A percentile compares a stretch with the other conserved stretches of the same genome.
Evolutionary conservation across 495 filamentous ascomycete species (phyloP).

Genomic region (Cryomyces antarcticus): DNA sequence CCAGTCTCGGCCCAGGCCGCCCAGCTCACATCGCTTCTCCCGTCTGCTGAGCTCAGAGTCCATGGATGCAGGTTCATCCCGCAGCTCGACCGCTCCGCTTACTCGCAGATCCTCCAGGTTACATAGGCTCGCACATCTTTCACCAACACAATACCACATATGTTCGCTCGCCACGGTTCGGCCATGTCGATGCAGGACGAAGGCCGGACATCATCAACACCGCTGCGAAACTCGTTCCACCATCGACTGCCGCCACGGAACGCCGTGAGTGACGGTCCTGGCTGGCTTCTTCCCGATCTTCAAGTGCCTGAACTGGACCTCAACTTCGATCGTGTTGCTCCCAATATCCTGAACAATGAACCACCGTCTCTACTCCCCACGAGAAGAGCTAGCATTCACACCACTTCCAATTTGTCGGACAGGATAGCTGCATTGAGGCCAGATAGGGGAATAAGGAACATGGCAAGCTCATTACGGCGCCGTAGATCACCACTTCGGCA

Average conservation of each 20-base stretch:
- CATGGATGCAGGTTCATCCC: too few species aligned
- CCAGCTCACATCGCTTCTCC: too few species aligned
- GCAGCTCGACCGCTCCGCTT: conserved; percentile 1
- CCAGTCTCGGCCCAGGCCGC: too few species aligned
- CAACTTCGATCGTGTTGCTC: conserved; percentile 11
- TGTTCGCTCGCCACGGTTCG: conserved; percentile 8
- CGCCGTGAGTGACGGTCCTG: conserved; percentile 4
- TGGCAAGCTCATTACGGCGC: conserved; percentile 19
- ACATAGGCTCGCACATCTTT: conserved; percentile 9
- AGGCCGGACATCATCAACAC: conserved; percentile 3
- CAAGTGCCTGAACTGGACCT: conserved; percentile 12
- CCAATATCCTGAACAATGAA: neutral
- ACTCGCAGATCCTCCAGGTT: conserved; percentile 9
- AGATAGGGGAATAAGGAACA: conserved; percentile 14
- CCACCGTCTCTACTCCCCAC: conserved; percentile 1
- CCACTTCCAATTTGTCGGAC: conserved; percentile 6
- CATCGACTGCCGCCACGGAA: conserved; percentile 4
- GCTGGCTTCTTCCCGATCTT: conserved; percentile 6
- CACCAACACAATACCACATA: conserved; percentile 7
- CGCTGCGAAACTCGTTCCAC: conserved; percentile 1
- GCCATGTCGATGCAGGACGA: neutral
- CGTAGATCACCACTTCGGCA: conserved; percentile 15
- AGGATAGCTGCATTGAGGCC: conserved; percentile 12
- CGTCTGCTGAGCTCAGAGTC: too few species aligned
- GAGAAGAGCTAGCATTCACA: conserved; percentile 5